Base-by-base conservation (phyloP, 257 asterid species). In the Solanum paucissectum region DNA sequence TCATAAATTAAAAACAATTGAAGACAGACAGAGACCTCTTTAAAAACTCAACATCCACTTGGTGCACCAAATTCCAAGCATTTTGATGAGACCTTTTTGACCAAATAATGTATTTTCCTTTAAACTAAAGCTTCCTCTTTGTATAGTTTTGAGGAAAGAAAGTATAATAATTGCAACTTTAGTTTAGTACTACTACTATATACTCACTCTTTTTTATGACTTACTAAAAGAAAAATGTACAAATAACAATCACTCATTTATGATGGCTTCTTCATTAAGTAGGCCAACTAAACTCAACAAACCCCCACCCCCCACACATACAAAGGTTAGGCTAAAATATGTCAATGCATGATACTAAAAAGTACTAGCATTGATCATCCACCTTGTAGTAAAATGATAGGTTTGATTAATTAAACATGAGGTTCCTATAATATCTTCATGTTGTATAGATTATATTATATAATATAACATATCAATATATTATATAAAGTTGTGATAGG, bases 21-120 rank as follows among this genome's bases (percentile, higher is more conserved):
- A 81, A 32, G 68, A 46, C 68, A 81, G 68, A 90, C 89, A 87
- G 83, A 82, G 86, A 88, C 89, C 69, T 84, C 83, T 87, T 89
- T 87, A 38, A 84, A 83, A 89, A 87, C 89, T 88, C 75, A 21
- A 55, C n/a, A 64, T 58, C 88, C 90, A 90, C 85, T 88, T 92
- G 87, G 87, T 89, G 93, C 94, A 93, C 91, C 94, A 89, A 93
- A 90, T 90, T 88, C 95, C 92, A 92, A 87, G 94, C 91, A 90
- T 74, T 88, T 82, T 62, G 86, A 86, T 69, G 27, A 29, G 6
- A 42, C 91, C 74, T 91, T 92, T 82, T 92, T 91, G 94, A 93
- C 95, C 87, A 86, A 87, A 79, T 92, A 88, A 79, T 92, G 14
- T 58, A 16, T 25, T 86, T 40, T 68, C 79, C 89, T 87, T 86